These are phyloP conservation scores for Lachnellula arida DNA, from an alignment of 2,329 filamentous ascomycete genomes.

Conservation along the genomic window DNA sequence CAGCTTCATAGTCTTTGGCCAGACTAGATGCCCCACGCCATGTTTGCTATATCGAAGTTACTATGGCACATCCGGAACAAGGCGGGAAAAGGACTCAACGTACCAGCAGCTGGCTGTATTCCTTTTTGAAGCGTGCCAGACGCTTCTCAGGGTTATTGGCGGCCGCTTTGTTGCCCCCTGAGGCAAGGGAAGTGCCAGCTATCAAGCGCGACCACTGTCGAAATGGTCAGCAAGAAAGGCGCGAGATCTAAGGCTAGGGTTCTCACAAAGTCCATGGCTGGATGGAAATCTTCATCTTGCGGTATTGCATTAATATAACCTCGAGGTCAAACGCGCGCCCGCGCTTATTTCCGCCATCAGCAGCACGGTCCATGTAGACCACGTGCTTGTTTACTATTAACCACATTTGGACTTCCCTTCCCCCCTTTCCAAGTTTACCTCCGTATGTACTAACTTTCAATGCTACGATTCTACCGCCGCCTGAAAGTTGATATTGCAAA, in stretches of 20 bases:
- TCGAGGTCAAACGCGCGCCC: constrained; percentile 4
- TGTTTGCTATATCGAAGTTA: constrained; percentile 40
- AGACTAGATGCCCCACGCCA: constrained; percentile 61
- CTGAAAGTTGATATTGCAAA: too few species aligned
- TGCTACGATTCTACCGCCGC: too few species aligned
- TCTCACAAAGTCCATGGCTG: constrained; percentile 30
- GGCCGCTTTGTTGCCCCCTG: constrained; percentile 52
- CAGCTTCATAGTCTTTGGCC: constrained; percentile 54
- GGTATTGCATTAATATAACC: constrained; percentile 4
- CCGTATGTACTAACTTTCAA: too few species aligned
- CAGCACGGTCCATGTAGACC: background rate
- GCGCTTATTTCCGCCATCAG: background rate
- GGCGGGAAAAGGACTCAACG: constrained; percentile 19
- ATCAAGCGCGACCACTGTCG: constrained; percentile 62
- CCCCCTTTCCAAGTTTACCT: too few species aligned
- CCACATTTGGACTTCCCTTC: background rate
- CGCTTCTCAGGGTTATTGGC: constrained; percentile 60
- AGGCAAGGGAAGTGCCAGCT: constrained; percentile 55
- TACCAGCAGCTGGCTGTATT: constrained; percentile 59
- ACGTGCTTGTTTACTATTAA: background rate
- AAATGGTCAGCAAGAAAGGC: constrained; percentile 11
- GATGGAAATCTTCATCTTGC: constrained; percentile 8
- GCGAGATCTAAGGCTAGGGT: background rate
- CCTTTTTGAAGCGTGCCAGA: constrained; percentile 62
- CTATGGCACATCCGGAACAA: background rate